Evolutionary conservation across 2,329 filamentous ascomycete genomes (phyloP).

Genomic region (Ophiocordyceps sinensis): DNA sequence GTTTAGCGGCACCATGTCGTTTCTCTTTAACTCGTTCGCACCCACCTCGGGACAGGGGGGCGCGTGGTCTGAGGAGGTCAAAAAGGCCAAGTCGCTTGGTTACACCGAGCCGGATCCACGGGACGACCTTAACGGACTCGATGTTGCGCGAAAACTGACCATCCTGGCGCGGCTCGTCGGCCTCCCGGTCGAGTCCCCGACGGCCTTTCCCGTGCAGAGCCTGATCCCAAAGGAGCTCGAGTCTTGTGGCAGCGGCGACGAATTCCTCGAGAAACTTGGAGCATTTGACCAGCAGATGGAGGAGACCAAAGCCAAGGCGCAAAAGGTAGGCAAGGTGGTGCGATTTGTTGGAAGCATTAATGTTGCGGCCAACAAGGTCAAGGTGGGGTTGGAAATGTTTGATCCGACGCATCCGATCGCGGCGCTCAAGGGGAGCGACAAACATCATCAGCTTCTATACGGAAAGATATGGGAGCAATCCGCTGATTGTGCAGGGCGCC

Average conservation of each 20-base stretch:
- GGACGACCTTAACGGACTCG: conserved; percentile 75
- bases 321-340: conserved; percentile 79
- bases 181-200: conserved; percentile 66
- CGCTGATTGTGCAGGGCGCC: conserved; percentile 86
- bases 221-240: conserved; percentile 83
- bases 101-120: conserved; percentile 84
- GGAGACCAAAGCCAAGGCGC: conserved; percentile 67
- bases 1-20: conserved; percentile 95
- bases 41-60: conserved; percentile 61
- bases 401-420: conserved; percentile 85
- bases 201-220: conserved; percentile 84
- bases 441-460: conserved; percentile 99
- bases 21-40: conserved; percentile 95
- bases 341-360: conserved; percentile 92
- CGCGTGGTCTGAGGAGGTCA: conserved; percentile 82
- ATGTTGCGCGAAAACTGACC: conserved; percentile 90
- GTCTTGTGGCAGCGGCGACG: conserved; percentile 58
- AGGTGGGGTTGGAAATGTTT: conserved; percentile 83
- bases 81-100: conserved; percentile 80
- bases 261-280: conserved; percentile 71
- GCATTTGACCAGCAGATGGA: conserved; percentile 88
- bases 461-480: conserved; percentile 79
- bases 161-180: conserved; percentile 83
- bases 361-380: conserved; percentile 63
- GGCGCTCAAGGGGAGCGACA: conserved; percentile 89